Base-by-base conservation (phyloP, 2,329 filamentous ascomycete species). In the Aaosphaeria pasadenensis region DNA sequence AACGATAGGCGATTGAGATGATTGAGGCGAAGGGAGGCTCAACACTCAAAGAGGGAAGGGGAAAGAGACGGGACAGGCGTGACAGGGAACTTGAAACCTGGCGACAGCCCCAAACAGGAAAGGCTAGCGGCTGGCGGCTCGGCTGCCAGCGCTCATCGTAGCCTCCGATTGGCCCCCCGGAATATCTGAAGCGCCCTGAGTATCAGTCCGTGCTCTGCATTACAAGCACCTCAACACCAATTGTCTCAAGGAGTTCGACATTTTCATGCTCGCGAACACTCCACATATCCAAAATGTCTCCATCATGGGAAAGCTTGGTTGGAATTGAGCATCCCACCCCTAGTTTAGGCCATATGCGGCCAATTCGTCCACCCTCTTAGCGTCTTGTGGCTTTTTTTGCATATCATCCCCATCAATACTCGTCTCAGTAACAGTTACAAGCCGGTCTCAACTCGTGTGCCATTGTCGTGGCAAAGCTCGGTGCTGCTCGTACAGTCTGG, bases 241-340 rank as follows among this genome's bases (percentile, higher is more conserved):
- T 66, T 59, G 66, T 69, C 59, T 69, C 64, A 69, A 67, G 64
- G 64, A 54, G 63, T 45, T 47, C 48, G 33, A 42, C 47, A 54
- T 53, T 47, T 51, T 66, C 57, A 66, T 67, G 62, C 63, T 45
- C 43, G 39, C 33, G 11, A 40, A 11, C 39, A n/a, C 39, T 40
- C 39, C 9, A 24, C 17, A 49, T 45, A 30, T 43, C 28, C 46
- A 46, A 47, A 49, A 38, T 30, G 35, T 39, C 49, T 54, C 42
- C 39, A 49, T 47, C 44, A 44, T 49, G 49, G 53, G 50, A 57
- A 52, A 56, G 55, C 52, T 56, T 58, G 59, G 52, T 63, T 62
- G 59, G 57, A 55, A 45, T 46, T 42, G 49, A 51, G 54, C 52
- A 45, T 35, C 53, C 29, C 43, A 40, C 53, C 48, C 54, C 42